phyloP scores from a whole-genome alignment of 768 basidiomycete genomes.

The Lactarius trivialis region DNA sequence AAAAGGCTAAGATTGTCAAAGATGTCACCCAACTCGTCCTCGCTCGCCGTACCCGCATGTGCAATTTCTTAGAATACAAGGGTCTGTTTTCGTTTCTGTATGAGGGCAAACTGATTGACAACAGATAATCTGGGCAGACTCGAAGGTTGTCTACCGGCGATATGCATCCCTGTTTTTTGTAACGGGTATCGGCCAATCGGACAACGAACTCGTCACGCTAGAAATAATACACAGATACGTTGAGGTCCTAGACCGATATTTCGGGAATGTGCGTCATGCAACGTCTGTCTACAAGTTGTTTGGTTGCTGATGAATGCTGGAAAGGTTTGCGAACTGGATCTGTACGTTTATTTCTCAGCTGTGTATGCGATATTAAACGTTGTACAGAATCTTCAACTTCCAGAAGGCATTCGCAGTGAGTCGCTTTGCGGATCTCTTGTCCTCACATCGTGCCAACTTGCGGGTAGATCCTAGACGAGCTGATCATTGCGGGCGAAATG shows the following conservation, averaged over 20 bases:
- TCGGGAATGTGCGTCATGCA: slow-evolving; percentile 69
- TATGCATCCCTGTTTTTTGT: slow-evolving; percentile 97
- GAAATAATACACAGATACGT: slow-evolving; percentile 95
- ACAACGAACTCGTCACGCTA: slow-evolving; percentile 89
- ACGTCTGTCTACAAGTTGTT: neutral
- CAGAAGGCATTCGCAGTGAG: slow-evolving; percentile 86
- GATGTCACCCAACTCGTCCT: slow-evolving; percentile 93
- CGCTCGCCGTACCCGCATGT: slow-evolving; percentile 83
- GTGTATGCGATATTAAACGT: neutral
- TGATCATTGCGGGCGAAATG: slow-evolving; percentile 89
- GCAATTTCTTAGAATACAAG: slow-evolving; percentile 96
- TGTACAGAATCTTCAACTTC: slow-evolving; percentile 87
- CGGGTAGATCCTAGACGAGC: slow-evolving; percentile 77
- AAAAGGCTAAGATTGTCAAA: slow-evolving; percentile 87
- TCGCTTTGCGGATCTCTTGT: neutral
- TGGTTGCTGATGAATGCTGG: slow-evolving; percentile 1
- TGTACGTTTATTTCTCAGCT: slow-evolving; percentile 50
- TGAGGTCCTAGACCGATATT: slow-evolving; percentile 77
- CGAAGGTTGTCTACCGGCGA: slow-evolving; percentile 88
- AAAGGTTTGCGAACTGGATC: slow-evolving; percentile 88
- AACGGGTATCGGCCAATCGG: slow-evolving; percentile 69
- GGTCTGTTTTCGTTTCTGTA: slow-evolving; percentile 41
- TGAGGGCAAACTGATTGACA: neutral
- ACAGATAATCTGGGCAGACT: slow-evolving; percentile 37
- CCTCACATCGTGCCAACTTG: neutral